Evolutionary conservation across 2,329 filamentous ascomycete species (phyloP), one percentile per base, ranked within the genome.

Genomic region (Venturia oleaginea): DNA sequence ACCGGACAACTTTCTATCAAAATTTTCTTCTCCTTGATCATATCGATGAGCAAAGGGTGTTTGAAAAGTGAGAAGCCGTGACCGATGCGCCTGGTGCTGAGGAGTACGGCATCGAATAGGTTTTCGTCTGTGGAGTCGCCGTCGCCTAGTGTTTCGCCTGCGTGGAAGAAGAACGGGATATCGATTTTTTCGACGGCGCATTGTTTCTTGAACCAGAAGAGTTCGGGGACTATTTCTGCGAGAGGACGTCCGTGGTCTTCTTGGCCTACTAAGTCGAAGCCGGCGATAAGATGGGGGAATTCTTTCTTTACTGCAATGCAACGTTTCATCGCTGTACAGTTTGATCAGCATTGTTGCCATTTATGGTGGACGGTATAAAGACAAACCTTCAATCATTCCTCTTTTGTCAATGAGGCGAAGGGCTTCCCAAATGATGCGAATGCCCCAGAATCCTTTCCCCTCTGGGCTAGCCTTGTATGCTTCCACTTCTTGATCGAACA

Each of bases 141-240:
- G 66, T 90, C 86, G 19, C 91, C 91, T 0, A 96, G 84, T 40
- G 86, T 91, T 76, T 97, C 92, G 68, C 92, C 93, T 0, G 93
- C 92, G 74, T 97, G 92, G 79, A 97, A 95, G 80, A 96, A 96
- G 79, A 97, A 96, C 0, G 93, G 93, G 11, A 99, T 86, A 61
- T 91, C 85, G 43, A 97, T 84, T 2, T 84, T 85, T 71, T 91
- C 87, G 71, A 90, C 82, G 0, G 85, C 84, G 73, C 92, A 97
- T 70, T 88, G 85, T 75, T 93, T 92, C 68, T 87, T 87, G 81
- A 97, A 97, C 91, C 91, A 97, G 75, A 97, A 93, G 0, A 97
- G 79, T 71, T 96, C 86, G 0, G 92, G 92, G 0, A 93, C 82
- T 3, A 96, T 78, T 68, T 94, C 89, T 37, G 83, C 81, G 32